These are phyloP conservation scores for Thuidium tamariscinum DNA, from an alignment of 225 moss, liverwort and hornwort species.

Conservation along the genomic window DNA sequence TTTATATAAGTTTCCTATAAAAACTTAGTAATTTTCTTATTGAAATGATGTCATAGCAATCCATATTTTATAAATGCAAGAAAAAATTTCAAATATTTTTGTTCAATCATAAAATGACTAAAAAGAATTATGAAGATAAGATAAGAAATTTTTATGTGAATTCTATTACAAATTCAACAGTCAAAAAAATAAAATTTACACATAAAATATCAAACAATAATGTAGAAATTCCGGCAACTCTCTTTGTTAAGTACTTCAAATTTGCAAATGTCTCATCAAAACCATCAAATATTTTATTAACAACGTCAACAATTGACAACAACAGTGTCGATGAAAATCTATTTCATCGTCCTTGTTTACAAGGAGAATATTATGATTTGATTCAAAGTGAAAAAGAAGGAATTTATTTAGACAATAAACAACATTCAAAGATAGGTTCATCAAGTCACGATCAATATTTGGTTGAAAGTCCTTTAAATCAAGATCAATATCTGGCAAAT, in stretches of 20 bases:
- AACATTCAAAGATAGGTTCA: not conserved
- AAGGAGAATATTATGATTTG: not conserved
- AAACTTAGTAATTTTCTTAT: not conserved
- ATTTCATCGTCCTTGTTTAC: not conserved
- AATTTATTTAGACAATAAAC: not conserved
- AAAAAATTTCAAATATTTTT: fast-evolving
- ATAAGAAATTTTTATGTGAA: not conserved
- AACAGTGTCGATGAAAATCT: not conserved
- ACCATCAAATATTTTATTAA: not conserved
- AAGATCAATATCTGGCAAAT: not conserved
- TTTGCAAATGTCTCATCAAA: not conserved
- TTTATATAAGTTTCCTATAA: too few species aligned
- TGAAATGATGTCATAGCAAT: not conserved
- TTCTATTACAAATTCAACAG: not conserved
- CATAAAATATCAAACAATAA: not conserved
- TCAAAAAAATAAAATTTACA: not conserved
- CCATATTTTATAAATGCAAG: too few species aligned
- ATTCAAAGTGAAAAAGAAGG: not conserved
- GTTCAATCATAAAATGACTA: not conserved
- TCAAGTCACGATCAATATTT: not conserved
- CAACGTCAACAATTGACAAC: not conserved
- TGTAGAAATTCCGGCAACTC: not conserved
- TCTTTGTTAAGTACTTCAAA: not conserved
- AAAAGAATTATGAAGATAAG: not conserved
- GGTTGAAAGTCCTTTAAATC: not conserved